Percentiles rank a stretch among this genome's conserved stretches.
phyloP scores from a whole-genome alignment of 1,284 basidiomycete genomes.

The Vanrija sp. region DNA sequence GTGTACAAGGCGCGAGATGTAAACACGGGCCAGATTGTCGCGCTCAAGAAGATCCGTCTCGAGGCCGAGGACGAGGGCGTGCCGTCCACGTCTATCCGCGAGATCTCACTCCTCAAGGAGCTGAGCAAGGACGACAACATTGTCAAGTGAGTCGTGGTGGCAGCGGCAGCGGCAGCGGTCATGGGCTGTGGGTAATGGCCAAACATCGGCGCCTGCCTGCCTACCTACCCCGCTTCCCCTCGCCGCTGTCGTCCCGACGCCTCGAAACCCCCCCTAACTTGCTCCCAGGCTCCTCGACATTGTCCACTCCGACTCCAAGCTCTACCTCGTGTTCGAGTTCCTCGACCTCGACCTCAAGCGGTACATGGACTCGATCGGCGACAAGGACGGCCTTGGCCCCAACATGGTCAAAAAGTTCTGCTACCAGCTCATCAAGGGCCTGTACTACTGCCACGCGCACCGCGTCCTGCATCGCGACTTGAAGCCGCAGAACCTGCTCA shows the following conservation, averaged over 20 bases:
- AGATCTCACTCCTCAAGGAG: slow-evolving; percentile 95
- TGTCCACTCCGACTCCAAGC: slow-evolving; percentile 95
- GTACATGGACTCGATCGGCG: slow-evolving; percentile 98
- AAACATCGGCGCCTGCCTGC: not conserved
- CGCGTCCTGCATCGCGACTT: slow-evolving; percentile 95
- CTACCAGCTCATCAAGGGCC: slow-evolving; percentile 93
- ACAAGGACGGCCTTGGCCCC: slow-evolving; percentile 89
- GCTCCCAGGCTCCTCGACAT: slow-evolving; percentile 87
- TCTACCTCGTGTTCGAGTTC: slow-evolving; percentile 98
- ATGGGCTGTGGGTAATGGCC: no score
- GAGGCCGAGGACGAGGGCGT: slow-evolving; percentile 95
- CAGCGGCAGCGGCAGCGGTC: not conserved
- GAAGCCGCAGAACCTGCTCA: slow-evolving; percentile 96
- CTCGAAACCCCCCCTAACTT: no score
- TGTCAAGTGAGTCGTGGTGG: slow-evolving; percentile 56
- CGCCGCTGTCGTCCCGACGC: not conserved
- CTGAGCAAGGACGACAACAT: slow-evolving; percentile 88
- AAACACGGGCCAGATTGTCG: slow-evolving; percentile 73
- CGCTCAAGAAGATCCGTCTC: slow-evolving; percentile 95
- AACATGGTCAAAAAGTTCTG: slow-evolving; percentile 71
- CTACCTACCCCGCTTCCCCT: no score
- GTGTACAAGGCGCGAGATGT: slow-evolving; percentile 90
- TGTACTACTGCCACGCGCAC: slow-evolving; percentile 98
- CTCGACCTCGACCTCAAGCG: slow-evolving; percentile 98
- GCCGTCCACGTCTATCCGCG: slow-evolving; percentile 92